phyloP scores from a whole-genome alignment of 2,329 filamentous ascomycete species.

The Zymoseptoria ardabiliae region DNA sequence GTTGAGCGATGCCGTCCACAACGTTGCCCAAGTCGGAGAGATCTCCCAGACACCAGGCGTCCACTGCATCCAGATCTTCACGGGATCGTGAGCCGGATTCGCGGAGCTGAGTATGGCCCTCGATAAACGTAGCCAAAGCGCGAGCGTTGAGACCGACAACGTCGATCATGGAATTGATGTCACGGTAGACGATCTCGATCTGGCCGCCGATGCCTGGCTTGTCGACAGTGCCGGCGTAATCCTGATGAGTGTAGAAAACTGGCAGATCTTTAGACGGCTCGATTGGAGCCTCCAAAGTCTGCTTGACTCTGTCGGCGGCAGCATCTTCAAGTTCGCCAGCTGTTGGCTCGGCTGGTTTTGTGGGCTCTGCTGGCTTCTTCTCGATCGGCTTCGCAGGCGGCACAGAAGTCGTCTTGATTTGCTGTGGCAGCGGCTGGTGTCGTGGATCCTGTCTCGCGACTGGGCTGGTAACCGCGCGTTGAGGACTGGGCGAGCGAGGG shows the following conservation, averaged over 20 bases:
- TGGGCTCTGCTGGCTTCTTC: slow-evolving; percentile 22
- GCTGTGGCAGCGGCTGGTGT: slow-evolving; percentile 19
- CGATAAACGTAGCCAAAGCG: slow-evolving; percentile 52
- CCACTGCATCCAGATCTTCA: slow-evolving; percentile 49
- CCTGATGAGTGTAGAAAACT: slow-evolving; percentile 56
- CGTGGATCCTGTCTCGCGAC: slow-evolving; percentile 7
- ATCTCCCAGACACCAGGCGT: slow-evolving; percentile 68
- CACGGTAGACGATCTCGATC: slow-evolving; percentile 56
- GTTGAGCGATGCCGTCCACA: slow-evolving; percentile 49
- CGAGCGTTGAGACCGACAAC: slow-evolving; percentile 82
- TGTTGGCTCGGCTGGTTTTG: slow-evolving; percentile 33
- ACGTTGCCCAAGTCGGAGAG: slow-evolving; percentile 56
- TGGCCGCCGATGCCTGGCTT: slow-evolving; percentile 40
- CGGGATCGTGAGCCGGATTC: slow-evolving; percentile 48
- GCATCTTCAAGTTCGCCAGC: slow-evolving; percentile 53
- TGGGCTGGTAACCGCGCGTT: slow-evolving; percentile 51
- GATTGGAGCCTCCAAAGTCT: slow-evolving; percentile 53
- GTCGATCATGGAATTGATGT: slow-evolving; percentile 91
- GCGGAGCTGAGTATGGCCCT: slow-evolving; percentile 55
- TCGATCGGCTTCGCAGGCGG: slow-evolving; percentile 28
- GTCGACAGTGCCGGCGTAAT: slow-evolving; percentile 34
- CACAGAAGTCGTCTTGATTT: slow-evolving; percentile 24
- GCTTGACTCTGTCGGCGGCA: slow-evolving; percentile 62
- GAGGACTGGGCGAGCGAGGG: slow-evolving; percentile 65
- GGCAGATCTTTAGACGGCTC: slow-evolving; percentile 57